A percentile compares a stretch with the other conserved stretches of the same genome.
These are phyloP conservation scores for Thraustotheca clavata DNA, from an alignment of 352 stramenopile genomes.

Conservation along the genomic window DNA sequence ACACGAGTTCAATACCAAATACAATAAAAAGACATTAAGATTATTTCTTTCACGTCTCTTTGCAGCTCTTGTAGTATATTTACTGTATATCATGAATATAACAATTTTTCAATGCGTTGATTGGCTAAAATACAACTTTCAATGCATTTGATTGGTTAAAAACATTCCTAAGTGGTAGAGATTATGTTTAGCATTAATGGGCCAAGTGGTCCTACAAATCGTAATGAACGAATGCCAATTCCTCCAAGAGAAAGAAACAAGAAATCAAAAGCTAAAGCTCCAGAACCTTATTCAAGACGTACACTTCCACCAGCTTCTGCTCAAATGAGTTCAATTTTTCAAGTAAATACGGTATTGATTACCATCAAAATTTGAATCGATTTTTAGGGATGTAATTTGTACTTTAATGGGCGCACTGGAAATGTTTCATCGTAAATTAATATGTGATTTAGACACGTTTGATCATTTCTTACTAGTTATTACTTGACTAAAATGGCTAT, in stretches of 20 bases:
- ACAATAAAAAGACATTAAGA: too few relatives aligned
- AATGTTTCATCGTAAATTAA: slow-evolving; percentile 67
- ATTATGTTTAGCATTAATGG: slow-evolving; percentile 74
- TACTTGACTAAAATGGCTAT: slow-evolving; percentile 72
- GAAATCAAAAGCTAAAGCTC: slow-evolving; percentile 16
- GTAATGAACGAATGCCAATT: slow-evolving; percentile 41
- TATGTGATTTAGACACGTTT: not conserved
- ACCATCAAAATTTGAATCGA: not conserved
- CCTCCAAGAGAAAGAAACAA: slow-evolving; percentile 24
- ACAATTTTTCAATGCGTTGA: too few relatives aligned
- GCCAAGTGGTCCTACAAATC: slow-evolving; percentile 48
- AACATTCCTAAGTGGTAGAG: not conserved
- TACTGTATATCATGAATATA: too few relatives aligned
- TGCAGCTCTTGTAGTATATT: too few relatives aligned
- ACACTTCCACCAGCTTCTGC: not conserved
- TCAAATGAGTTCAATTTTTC: not conserved
- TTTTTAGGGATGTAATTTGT: slow-evolving; percentile 56
- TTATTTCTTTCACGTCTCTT: too few relatives aligned
- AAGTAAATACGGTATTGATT: slow-evolving; percentile 7
- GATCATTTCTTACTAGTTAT: slow-evolving; percentile 38
- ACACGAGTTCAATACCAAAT: too few relatives aligned
- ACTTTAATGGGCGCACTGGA: slow-evolving; percentile 73
- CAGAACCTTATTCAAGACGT: not conserved
- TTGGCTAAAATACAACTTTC: slow-evolving; percentile 7
- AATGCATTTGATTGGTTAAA: not conserved